Percentiles rank a stretch among this genome's conserved stretches.
Conservation (phyloP, 2,329 filamentous ascomycete species). For the Diaporthe sp. region DNA sequence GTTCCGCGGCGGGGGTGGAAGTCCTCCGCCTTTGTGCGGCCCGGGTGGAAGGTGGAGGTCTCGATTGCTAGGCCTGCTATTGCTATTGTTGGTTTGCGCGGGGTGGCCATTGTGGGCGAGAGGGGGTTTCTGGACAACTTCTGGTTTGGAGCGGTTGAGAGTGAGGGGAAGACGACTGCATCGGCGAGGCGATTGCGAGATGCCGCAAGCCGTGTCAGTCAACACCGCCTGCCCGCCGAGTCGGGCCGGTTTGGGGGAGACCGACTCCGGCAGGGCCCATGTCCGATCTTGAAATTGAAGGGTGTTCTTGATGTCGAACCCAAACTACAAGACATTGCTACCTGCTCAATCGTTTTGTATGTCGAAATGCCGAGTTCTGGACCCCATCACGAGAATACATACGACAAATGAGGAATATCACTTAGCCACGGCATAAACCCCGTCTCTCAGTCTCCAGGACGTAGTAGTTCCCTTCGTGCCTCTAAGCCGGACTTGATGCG, state of each 20-base stretch:
- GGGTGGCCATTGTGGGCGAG: neutral
- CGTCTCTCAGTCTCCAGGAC: too few relatives aligned
- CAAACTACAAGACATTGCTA: too few relatives aligned
- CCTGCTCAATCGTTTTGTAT: too few relatives aligned
- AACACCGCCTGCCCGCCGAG: neutral
- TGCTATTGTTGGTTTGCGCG: slow-evolving; percentile 57
- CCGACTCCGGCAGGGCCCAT: neutral
- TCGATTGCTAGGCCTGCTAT: slow-evolving; percentile 67
- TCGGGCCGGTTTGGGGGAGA: slow-evolving; percentile 7
- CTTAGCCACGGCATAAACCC: too few relatives aligned
- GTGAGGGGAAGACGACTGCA: neutral
- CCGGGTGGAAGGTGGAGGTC: slow-evolving; percentile 66
- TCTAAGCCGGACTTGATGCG: too few relatives aligned
- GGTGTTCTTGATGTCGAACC: too few relatives aligned
- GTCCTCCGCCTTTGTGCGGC: slow-evolving; percentile 61
- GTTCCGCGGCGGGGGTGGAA: slow-evolving; percentile 62
- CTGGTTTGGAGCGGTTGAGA: neutral
- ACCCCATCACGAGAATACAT: too few relatives aligned
- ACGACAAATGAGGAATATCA: too few relatives aligned
- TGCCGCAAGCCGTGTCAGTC: neutral
- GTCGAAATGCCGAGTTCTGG: too few relatives aligned
- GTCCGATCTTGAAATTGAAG: too few relatives aligned
- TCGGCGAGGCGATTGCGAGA: neutral
- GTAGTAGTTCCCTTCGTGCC: too few relatives aligned
- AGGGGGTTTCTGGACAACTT: neutral